Evolutionary conservation across 441 rosid genomes (phyloP), one percentile per base, ranked within the genome.

Genomic region (Adansonia rubrostipa): DNA sequence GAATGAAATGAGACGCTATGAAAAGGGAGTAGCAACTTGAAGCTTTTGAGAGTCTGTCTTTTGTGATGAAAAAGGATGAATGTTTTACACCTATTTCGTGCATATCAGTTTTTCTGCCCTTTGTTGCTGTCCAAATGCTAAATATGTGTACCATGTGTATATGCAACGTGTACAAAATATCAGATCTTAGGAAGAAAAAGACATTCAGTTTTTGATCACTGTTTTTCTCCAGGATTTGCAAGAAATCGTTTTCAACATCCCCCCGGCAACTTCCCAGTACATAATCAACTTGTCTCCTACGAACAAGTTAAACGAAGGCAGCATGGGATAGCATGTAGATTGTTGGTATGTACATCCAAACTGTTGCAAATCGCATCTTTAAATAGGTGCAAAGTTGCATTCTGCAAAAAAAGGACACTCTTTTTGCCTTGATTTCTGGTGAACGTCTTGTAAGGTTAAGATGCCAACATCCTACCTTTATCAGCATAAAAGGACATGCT

Each of bases 241-340:
- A 14, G 72, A 67, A 67, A 69, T 53, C 61, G 80, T 78, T 71
- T 36, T 56, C 68, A 60, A 7, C 9, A 56, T 44, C 28, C 17
- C 62, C 28, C 28, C 36, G 8, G 1, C 74, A 15, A 44, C 47
- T 9, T 15, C 22, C 45, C n/a, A n/a, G 33, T 71, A 54, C 77
- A 28, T 6, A 15, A 53, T 24, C 74, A 40, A 63, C 71, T 80
- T 63, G 80, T 80, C 76, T 2, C 50, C 79, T 73, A 17, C 17
- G 50, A 62, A 74, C 56, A 70, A 22, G 77, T 65, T 58, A 33
- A 78, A 81, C 19, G 33, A 44, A 9, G 45, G 20, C 1, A 83
- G 77, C 84, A 79, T 74, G 84, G 61, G 13, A 56, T 80, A 15
- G 79, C 86, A 74, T 85, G 83, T 45, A 9, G 54, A 42, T 66